Evolutionary conservation across 108 stramenopile genomes (phyloP).

Genomic region (Ochromonas danica): DNA sequence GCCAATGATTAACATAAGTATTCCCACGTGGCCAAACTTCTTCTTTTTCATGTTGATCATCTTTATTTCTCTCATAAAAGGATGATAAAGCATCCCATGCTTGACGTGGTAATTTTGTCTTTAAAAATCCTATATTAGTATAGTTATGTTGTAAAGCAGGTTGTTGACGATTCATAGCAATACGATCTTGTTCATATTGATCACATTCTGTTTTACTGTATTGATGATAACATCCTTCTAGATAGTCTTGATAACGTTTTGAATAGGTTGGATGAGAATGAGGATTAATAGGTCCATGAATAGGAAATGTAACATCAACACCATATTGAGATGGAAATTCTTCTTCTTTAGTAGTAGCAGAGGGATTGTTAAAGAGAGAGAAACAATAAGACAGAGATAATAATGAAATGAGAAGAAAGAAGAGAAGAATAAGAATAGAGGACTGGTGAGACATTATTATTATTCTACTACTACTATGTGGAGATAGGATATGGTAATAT

Average conservation of each 20-base stretch:
- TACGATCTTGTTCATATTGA: not conserved
- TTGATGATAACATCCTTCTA: not conserved
- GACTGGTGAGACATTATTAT: too few relatives aligned
- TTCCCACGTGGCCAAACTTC: conserved; percentile 2
- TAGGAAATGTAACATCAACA: conserved; percentile 24
- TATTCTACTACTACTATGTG: too few relatives aligned
- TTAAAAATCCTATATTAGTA: not conserved
- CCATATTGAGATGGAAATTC: conserved; percentile 5
- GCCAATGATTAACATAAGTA: conserved; percentile 17
- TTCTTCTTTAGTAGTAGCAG: too few relatives aligned
- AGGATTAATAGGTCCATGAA: not conserved
- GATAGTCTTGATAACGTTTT: not conserved
- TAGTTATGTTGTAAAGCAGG: conserved; percentile 5
- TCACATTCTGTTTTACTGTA: not conserved
- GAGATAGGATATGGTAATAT: too few relatives aligned
- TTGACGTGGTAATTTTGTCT: not conserved
- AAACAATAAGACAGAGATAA: too few relatives aligned
- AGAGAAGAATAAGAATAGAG: too few relatives aligned
- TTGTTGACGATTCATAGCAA: not conserved
- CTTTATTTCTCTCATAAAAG: conserved; percentile 7
- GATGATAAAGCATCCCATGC: not conserved
- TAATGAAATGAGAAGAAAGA: too few relatives aligned
- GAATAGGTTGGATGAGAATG: not conserved
- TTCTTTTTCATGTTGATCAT: not conserved
- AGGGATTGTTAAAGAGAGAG: too few relatives aligned